phyloP scores from a whole-genome alignment of 2,329 filamentous ascomycete genomes.

The Trichoderma sp. region DNA sequence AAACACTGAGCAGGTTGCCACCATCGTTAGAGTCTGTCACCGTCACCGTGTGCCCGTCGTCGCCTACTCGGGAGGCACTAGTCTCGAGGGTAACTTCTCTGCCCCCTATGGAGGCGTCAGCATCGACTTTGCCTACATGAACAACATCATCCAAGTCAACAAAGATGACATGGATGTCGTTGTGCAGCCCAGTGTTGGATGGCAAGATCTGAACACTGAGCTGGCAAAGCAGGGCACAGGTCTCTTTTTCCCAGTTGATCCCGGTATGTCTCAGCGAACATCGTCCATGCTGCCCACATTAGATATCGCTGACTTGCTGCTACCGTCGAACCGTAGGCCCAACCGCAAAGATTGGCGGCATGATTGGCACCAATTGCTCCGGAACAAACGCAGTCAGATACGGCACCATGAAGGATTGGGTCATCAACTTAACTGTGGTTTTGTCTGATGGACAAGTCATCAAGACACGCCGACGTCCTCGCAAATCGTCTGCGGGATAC shows the following conservation, averaged over 20 bases:
- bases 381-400: conserved; percentile 79
- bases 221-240: conserved; percentile 66
- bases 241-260: conserved; percentile 89
- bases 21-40: conserved; percentile 66
- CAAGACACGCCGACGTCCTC: conserved; percentile 73
- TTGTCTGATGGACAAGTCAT: conserved; percentile 74
- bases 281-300: background rate
- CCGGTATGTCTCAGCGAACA: conserved; percentile 49
- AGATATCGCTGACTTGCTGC: background rate
- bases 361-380: conserved; percentile 76
- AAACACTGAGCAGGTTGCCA: conserved; percentile 57
- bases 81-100: conserved; percentile 85
- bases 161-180: conserved; percentile 89
- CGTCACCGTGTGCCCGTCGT: conserved; percentile 80
- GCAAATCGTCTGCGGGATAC: conserved; percentile 79
- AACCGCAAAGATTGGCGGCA: conserved; percentile 73
- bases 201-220: conserved; percentile 80
- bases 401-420: conserved; percentile 86
- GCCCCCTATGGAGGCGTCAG: conserved; percentile 83
- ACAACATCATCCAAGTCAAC: conserved; percentile 73
- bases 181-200: conserved; percentile 87
- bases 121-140: conserved; percentile 87
- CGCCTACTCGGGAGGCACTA: conserved; percentile 81
- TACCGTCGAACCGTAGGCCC: conserved; percentile 39
- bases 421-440: conserved; percentile 77